Conservation (phyloP, 2,329 filamentous ascomycete genomes). For the Erysiphe pulchra region DNA sequence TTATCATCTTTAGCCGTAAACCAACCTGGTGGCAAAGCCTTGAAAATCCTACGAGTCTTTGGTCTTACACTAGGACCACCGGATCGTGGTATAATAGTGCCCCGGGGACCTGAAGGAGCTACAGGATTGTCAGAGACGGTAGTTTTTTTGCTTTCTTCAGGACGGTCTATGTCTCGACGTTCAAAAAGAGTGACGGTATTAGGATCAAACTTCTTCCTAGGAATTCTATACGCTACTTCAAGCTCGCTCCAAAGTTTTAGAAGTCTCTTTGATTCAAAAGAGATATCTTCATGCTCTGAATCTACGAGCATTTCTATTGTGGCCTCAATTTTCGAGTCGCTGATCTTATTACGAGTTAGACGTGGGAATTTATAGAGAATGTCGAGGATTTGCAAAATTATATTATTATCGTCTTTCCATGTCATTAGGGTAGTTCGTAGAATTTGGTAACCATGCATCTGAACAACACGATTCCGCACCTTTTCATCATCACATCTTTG, state of each 20-base stretch:
- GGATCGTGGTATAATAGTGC: slow-evolving; percentile 26
- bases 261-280: slow-evolving; percentile 41
- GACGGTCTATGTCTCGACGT: slow-evolving; percentile 37
- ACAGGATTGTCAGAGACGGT: slow-evolving; percentile 6
- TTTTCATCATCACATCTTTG: slow-evolving; percentile 67
- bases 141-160: slow-evolving; percentile 18
- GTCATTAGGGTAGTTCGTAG: slow-evolving; percentile 64
- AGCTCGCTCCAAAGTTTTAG: slow-evolving; percentile 73
- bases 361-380: slow-evolving; percentile 75
- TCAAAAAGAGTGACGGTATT: slow-evolving; percentile 30
- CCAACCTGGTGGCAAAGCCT: slow-evolving; percentile 60
- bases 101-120: slow-evolving; percentile 23
- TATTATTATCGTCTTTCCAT: slow-evolving; percentile 75
- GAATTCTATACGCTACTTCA: slow-evolving; percentile 78
- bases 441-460: slow-evolving; percentile 93
- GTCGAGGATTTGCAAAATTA: slow-evolving; percentile 69
- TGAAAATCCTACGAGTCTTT: slow-evolving; percentile 29
- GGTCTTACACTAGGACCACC: slow-evolving; percentile 22
- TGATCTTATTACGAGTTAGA: slow-evolving; percentile 87
- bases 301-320: slow-evolving; percentile 42
- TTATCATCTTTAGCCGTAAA: slow-evolving; percentile 45
- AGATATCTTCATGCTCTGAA: slow-evolving; percentile 50
- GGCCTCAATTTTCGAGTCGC: slow-evolving; percentile 80
- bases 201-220: slow-evolving; percentile 62
- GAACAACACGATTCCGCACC: slow-evolving; percentile 68